These are phyloP conservation scores for Chenopodium suecicum DNA, from an alignment of 148 eudicot genomes.

Conservation along the genomic window DNA sequence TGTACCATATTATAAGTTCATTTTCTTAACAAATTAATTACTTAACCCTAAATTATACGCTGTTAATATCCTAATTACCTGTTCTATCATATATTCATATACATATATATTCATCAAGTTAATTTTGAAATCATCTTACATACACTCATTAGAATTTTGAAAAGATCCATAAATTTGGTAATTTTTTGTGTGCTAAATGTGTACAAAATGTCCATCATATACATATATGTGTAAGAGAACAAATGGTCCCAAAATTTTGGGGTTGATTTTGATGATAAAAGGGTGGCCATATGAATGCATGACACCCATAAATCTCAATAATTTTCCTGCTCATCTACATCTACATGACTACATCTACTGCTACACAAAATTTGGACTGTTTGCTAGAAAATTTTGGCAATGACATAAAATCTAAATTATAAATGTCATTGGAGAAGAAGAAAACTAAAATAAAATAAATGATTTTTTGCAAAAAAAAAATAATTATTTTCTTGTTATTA, in stretches of 20 bases:
- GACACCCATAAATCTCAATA: constrained; percentile 34
- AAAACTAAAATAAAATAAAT: too few species aligned
- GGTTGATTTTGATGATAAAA: constrained; percentile 19
- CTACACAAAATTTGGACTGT: too few species aligned
- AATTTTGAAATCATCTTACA: too few species aligned
- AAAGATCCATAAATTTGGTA: background rate
- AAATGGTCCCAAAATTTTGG: constrained; percentile 24
- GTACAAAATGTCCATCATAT: background rate
- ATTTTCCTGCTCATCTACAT: constrained; percentile 19
- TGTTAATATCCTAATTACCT: too few species aligned
- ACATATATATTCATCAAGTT: too few species aligned
- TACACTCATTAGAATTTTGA: too few species aligned
- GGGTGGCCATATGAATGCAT: constrained; percentile 26
- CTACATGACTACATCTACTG: background rate
- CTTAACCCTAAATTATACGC: too few species aligned
- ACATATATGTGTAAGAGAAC: background rate
- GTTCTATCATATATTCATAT: too few species aligned
- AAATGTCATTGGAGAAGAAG: background rate
- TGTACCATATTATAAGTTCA: background rate
- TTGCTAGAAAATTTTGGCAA: background rate
- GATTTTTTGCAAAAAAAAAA: background rate
- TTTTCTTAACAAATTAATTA: too few species aligned
- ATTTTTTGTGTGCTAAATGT: background rate
- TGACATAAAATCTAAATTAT: constrained; percentile 7
- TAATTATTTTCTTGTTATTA: background rate